These are phyloP conservation scores for Aspergillus floridensis DNA, from an alignment of 2,329 filamentous ascomycete genomes.

Conservation along the genomic window DNA sequence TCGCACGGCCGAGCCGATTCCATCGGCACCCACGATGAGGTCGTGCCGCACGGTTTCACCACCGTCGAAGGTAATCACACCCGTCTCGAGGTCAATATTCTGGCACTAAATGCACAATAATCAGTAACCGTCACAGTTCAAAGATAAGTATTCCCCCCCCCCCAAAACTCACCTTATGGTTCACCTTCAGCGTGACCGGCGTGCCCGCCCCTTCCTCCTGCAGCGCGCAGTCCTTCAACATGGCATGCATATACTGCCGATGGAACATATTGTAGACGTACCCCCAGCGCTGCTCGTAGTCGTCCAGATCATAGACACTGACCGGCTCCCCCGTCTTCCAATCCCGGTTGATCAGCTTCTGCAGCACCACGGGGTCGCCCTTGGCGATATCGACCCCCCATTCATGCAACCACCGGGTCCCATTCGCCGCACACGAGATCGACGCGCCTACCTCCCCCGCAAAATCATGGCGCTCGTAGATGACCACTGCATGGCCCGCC, in stretches of 20 bases:
- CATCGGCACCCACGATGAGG: constrained; percentile 63
- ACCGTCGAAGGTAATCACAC: constrained; percentile 55
- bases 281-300: constrained; percentile 66
- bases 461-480: constrained; percentile 66
- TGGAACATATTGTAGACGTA: constrained; percentile 70
- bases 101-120: constrained; percentile 33
- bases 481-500: constrained; percentile 56
- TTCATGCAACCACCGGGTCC: constrained; percentile 66
- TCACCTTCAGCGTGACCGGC: constrained; percentile 55
- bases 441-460: constrained; percentile 67
- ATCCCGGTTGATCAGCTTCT: constrained; percentile 66
- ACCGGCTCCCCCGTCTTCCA: constrained; percentile 67
- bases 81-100: constrained; percentile 53
- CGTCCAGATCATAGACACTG: constrained; percentile 61
- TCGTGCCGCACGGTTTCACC: constrained; percentile 54
- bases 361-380: constrained; percentile 64
- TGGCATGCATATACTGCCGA: constrained; percentile 65
- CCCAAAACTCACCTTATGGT: constrained; percentile 47
- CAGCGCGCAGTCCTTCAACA: constrained; percentile 61
- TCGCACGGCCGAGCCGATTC: constrained; percentile 65
- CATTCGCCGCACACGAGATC: constrained; percentile 67
- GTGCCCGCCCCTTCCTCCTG: constrained; percentile 52
- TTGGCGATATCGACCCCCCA: constrained; percentile 64
- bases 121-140: constrained; percentile 1
- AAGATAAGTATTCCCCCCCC: not conserved